Evolutionary conservation across 164 flowering plant species (phyloP).

Genomic region (Chimonanthus salicifolius): DNA sequence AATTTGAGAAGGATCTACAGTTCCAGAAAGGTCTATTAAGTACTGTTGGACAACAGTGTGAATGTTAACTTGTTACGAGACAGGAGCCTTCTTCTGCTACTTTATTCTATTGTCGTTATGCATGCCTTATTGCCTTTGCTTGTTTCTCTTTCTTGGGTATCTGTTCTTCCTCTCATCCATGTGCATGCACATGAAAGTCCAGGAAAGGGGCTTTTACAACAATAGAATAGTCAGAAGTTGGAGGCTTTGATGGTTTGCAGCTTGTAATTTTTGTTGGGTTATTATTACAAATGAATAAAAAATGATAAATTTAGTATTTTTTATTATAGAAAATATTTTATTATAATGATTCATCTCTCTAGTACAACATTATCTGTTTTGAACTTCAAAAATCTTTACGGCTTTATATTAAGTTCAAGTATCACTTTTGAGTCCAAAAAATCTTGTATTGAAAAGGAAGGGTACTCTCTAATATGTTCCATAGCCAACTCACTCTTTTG

Average conservation of each 20-base stretch:
- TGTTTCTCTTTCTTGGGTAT: background rate
- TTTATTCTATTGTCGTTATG: background rate
- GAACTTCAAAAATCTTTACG: too few relatives aligned
- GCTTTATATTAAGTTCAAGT: too few relatives aligned
- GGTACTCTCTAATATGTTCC: too few relatives aligned
- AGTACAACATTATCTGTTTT: too few relatives aligned
- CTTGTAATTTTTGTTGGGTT: background rate
- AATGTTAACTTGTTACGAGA: background rate
- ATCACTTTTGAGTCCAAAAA: too few relatives aligned
- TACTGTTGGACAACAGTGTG: background rate
- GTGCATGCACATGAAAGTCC: background rate
- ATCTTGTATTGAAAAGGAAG: too few relatives aligned
- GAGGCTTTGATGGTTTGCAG: background rate
- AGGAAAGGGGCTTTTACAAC: background rate
- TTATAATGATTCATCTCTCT: too few relatives aligned
- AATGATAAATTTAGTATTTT: too few relatives aligned
- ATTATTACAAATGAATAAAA: too few relatives aligned
- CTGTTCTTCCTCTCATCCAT: background rate
- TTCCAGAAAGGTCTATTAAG: background rate
- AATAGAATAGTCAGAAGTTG: background rate
- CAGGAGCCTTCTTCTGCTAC: background rate
- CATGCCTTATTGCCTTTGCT: background rate
- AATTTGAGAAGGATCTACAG: background rate
- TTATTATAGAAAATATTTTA: too few relatives aligned
- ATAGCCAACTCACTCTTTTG: too few relatives aligned